A percentile compares a stretch with the other conserved stretches of the same genome.
Evolutionary conservation across 73 alveolate species (phyloP).

Genomic region (Breviolum minutum): DNA sequence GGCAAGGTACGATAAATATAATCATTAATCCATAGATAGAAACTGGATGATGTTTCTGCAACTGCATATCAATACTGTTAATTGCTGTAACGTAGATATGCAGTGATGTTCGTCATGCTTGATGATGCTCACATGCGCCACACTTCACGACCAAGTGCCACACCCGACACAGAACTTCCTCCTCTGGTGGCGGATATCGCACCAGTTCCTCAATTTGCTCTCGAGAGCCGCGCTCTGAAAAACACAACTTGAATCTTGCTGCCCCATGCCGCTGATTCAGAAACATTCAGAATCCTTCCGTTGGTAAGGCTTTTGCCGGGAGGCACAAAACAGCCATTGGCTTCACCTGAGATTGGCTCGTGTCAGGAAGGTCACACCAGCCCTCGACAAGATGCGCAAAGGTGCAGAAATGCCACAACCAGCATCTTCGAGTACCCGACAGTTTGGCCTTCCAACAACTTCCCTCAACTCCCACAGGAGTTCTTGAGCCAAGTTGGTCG

Average conservation of each 20-base stretch:
- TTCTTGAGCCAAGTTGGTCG: conserved; percentile 38
- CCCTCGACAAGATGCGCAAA: too few relatives aligned
- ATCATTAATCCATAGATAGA: too few relatives aligned
- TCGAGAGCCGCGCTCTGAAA: background rate
- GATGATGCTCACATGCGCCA: too few relatives aligned
- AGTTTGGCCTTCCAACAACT: background rate
- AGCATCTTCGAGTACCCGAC: background rate
- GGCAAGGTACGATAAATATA: too few relatives aligned
- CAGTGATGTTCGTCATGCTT: too few relatives aligned
- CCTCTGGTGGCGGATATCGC: conserved; percentile 51
- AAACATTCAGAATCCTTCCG: background rate
- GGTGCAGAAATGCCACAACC: too few relatives aligned
- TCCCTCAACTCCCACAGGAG: conserved; percentile 8
- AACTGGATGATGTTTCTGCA: too few relatives aligned
- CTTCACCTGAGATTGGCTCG: background rate
- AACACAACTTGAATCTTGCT: background rate
- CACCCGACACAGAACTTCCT: conserved; percentile 41
- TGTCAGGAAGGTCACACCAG: too few relatives aligned
- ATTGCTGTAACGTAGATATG: too few relatives aligned
- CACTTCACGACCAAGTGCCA: background rate
- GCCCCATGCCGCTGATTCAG: background rate
- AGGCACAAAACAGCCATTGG: conserved; percentile 29
- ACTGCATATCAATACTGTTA: too few relatives aligned
- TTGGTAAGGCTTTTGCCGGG: background rate
- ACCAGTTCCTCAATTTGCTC: background rate